Base-by-base conservation (phyloP, 2,329 filamentous ascomycete species). In the Furcasterigmium sp. region DNA sequence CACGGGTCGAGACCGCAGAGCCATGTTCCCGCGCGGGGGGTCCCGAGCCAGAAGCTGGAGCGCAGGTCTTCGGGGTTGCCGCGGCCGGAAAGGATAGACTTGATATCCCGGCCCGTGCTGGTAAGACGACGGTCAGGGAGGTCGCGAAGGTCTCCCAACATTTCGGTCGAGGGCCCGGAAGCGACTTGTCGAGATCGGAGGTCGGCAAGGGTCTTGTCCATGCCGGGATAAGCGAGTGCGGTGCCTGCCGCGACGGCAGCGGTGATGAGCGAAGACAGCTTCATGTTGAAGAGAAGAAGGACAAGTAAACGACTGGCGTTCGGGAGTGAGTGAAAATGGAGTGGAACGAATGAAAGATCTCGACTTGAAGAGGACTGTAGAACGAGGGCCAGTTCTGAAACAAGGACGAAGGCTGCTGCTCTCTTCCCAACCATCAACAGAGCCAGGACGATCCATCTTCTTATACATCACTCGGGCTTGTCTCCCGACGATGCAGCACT, bases 1-100 rank as follows among this genome's bases (percentile, higher is more conserved):
- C 69, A 72, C 2, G 65, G 63, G 38, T 72, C 67, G 15, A 54
- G 46, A 29, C 50, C 51, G 48, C 66, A 69, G 2, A 52, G 55
- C 2, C 47, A 39, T 7, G 60, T 57, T 25, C 51, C 54, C 5
- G 53, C 37, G 21, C 53, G 39, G 23, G 59, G 54, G 2, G 46
- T 43, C 9, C 46, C 43, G n/a, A 43, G 32, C 34, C 32, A 43
- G 28, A 47, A 51, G 14, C 35, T 39, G 13, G 40, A 39, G 0
- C 32, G 29, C 17, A 38, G 18, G 29, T 55, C 56, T 6, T 56
- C 52, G 41, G 55, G 52, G 11, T 54, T 56, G 5, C 52, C 54
- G 36, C 45, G 23, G 9, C 57, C 57, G 6, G 56, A 52, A 5
- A 72, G 56, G 30, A 71, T 61, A 6, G 53, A 51, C 48, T 63